These are phyloP conservation scores for Aspergillus ellipticus DNA, from an alignment of 495 filamentous ascomycete species.

Conservation along the genomic window DNA sequence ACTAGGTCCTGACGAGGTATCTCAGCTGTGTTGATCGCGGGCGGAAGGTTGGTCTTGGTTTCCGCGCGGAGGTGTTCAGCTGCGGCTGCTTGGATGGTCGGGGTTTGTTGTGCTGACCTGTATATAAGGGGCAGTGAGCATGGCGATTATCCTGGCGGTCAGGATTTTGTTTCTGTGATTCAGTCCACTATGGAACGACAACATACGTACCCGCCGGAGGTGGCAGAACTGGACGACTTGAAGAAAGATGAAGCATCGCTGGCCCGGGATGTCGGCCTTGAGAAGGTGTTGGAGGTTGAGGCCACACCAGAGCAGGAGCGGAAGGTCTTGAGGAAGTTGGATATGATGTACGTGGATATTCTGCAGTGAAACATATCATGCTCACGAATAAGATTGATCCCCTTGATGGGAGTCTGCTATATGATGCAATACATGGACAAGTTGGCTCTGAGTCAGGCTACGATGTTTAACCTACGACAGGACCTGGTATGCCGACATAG, in stretches of 20 bases:
- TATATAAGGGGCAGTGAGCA: neutral
- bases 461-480: slow-evolving; percentile 43
- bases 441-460: slow-evolving; percentile 52
- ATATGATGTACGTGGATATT: slow-evolving; percentile 27
- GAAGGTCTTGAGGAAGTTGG: slow-evolving; percentile 32
- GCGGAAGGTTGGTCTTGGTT: neutral
- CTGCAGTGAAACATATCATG: neutral
- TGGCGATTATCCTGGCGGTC: no score
- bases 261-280: slow-evolving; percentile 33
- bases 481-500: slow-evolving; percentile 30
- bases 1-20: neutral
- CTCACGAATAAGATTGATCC: slow-evolving; percentile 37
- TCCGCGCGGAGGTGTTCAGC: neutral
- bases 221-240: slow-evolving; percentile 10
- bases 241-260: slow-evolving; percentile 11
- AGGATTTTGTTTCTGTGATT: neutral
- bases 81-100: neutral
- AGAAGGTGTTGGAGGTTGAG: slow-evolving; percentile 29
- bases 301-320: slow-evolving; percentile 27
- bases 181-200: slow-evolving; percentile 12
- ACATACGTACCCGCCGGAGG: neutral
- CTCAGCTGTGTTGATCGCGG: neutral
- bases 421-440: slow-evolving; percentile 58
- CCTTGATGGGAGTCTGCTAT: slow-evolving; percentile 44
- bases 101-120: neutral